These are phyloP conservation scores for Penicillium ucsense DNA, from an alignment of 495 filamentous ascomycete genomes.

Conservation along the genomic window DNA sequence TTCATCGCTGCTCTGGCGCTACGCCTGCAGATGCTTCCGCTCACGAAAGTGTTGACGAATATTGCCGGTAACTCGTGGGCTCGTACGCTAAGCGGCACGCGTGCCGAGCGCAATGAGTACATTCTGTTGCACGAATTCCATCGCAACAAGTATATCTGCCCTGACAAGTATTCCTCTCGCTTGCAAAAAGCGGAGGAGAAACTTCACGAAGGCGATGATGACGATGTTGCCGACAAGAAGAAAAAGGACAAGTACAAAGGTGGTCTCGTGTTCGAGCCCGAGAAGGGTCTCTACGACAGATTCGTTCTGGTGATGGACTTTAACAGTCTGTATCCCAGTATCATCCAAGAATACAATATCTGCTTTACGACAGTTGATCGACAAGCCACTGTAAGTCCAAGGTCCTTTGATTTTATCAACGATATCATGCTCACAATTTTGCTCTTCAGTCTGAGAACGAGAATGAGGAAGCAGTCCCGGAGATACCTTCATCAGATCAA, in stretches of 20 bases:
- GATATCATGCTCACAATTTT: neutral
- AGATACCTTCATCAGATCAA: conserved; percentile 59
- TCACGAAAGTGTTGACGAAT: conserved; percentile 93
- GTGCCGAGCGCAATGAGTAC: conserved; percentile 97
- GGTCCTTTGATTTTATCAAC: neutral
- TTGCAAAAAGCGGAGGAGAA: conserved; percentile 59
- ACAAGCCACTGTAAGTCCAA: conserved; percentile 43
- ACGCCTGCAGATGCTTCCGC: conserved; percentile 79
- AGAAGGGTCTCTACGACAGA: conserved; percentile 94
- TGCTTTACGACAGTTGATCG: conserved; percentile 96
- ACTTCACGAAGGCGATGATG: conserved; percentile 54
- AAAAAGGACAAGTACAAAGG: conserved; percentile 99
- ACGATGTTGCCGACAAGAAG: conserved; percentile 76
- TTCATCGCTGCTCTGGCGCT: conserved; percentile 87
- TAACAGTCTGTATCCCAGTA: conserved; percentile 96
- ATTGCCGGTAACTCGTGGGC: conserved; percentile 98
- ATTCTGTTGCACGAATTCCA: conserved; percentile 97
- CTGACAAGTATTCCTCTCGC: conserved; percentile 75
- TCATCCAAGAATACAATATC: conserved; percentile 98
- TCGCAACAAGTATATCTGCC: conserved; percentile 92
- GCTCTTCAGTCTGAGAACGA: conserved; percentile 59
- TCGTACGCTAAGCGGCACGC: conserved; percentile 85
- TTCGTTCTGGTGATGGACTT: conserved; percentile 99
- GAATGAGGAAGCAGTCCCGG: conserved; percentile 59
- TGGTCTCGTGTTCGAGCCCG: conserved; percentile 94